Evolutionary conservation across 257 asterid genomes (phyloP).

Genomic region (Agastache rugosa): DNA sequence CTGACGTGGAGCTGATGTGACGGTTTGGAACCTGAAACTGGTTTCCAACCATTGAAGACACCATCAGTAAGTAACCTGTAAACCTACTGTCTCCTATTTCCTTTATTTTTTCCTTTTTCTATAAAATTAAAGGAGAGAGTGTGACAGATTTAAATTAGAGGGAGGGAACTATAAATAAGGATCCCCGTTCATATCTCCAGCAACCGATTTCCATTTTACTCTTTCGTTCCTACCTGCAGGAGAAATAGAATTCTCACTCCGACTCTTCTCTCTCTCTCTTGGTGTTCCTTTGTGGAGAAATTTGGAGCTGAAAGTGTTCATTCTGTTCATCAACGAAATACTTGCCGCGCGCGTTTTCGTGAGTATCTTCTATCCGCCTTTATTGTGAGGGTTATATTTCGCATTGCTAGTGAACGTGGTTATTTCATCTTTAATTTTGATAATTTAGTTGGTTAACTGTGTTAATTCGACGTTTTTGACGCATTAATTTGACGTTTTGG

Average conservation of each 20-base stretch:
- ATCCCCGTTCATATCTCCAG: slow-evolving; percentile 27
- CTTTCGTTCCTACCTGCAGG: slow-evolving; percentile 24
- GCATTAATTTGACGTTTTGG: not conserved
- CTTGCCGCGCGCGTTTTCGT: slow-evolving; percentile 11
- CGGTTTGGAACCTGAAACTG: too few relatives aligned
- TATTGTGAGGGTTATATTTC: not conserved
- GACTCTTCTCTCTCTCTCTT: slow-evolving; percentile 8
- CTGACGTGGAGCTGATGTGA: too few relatives aligned
- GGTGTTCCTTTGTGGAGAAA: not conserved
- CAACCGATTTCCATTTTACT: slow-evolving; percentile 11
- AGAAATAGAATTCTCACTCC: slow-evolving; percentile 24
- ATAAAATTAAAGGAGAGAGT: not conserved
- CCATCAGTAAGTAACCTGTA: too few relatives aligned
- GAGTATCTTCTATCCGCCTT: slow-evolving; percentile 4
- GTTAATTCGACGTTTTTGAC: not conserved
- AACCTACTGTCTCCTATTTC: too few relatives aligned
- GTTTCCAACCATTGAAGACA: too few relatives aligned
- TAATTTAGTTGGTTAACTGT: not conserved
- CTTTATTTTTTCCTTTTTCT: not conserved
- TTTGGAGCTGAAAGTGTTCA: slow-evolving; percentile 16
- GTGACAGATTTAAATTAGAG: not conserved
- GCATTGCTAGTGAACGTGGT: slow-evolving; percentile 8
- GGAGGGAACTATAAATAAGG: slow-evolving; percentile 36
- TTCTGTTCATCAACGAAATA: slow-evolving; percentile 17
- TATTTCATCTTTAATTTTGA: slow-evolving; percentile 8